A percentile compares a stretch with the other conserved stretches of the same genome.
These are phyloP conservation scores for Talaromyces thailandensis DNA, from an alignment of 495 filamentous ascomycete genomes.

Conservation along the genomic window DNA sequence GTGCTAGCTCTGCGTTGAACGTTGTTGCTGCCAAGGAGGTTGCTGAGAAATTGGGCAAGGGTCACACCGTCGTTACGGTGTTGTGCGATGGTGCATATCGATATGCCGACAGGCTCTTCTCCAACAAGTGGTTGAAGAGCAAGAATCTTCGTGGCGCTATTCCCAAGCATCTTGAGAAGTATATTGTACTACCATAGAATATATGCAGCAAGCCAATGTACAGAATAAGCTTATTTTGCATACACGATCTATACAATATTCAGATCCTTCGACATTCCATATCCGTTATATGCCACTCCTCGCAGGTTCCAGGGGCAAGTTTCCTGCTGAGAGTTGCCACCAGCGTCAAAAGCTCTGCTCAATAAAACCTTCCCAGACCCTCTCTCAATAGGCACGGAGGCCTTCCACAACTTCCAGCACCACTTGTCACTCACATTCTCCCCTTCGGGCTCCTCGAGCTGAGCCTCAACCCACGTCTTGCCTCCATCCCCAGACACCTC, in stretches of 20 bases:
- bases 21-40: conserved; percentile 93
- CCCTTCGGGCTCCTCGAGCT: conserved; percentile 17
- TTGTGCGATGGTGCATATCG: conserved; percentile 93
- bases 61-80: conserved; percentile 86
- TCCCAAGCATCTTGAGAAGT: conserved; percentile 78
- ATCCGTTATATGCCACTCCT: conserved; percentile 54
- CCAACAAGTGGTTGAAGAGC: conserved; percentile 72
- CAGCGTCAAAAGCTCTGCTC: conserved; percentile 44
- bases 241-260: conserved; percentile 12
- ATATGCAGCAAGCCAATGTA: conserved; percentile 8
- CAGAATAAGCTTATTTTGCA: background rate
- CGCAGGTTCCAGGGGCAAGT: conserved; percentile 48
- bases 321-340: conserved; percentile 38
- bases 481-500: conserved; percentile 44
- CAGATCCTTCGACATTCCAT: conserved; percentile 42
- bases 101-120: conserved; percentile 92
- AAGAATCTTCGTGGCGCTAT: conserved; percentile 80
- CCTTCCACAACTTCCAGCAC: conserved; percentile 42
- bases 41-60: conserved; percentile 80
- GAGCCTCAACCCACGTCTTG: conserved; percentile 38
- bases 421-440: conserved; percentile 22
- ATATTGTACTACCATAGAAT: conserved; percentile 77
- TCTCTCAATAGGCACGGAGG: conserved; percentile 20
- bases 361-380: conserved; percentile 29
- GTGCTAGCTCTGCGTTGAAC: conserved; percentile 85